Base-by-base conservation (phyloP, 1,284 basidiomycete genomes). In the Leccinum ponderosum region DNA sequence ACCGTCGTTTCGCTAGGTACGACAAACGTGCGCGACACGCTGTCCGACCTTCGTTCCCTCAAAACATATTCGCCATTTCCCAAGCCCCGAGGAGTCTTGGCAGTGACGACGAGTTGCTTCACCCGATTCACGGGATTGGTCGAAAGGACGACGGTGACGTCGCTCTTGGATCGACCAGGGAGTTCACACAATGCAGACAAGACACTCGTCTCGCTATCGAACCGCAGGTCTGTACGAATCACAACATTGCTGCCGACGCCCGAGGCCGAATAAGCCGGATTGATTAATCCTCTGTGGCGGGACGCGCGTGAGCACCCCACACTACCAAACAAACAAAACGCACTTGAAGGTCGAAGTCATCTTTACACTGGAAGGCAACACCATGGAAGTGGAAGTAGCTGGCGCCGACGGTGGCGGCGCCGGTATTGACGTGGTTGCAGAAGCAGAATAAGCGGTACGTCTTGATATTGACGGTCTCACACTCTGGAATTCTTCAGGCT, bases 1-100 rank as follows among this genome's bases (percentile, higher is more conserved):
- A 88, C 87, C 76, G 80, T 82, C 53, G 83, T 84, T 62, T 83
- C 80, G 14, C 75, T 69, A 12, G 87, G 84, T n/a, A 90, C 84
- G 50, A 81, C 76, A 60, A 89, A 76, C 20, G 80, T 78, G 68
- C 87, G 79, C 55, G 75, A 68, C 70, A 85, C 81, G 37, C 75
- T 69, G 20, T 86, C 86, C 63, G 78, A 83, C 66, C 77, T 80
- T 60, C 87, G 78, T 70, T 90, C 87, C 66, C 79, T 76, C 63
- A 76, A 63, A 53, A 69, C 67, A 58, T 73, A 74, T 15, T 69
- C 70, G 31, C 67, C 71, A 33, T 73, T 65, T 9, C 77, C 71
- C 53, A 83, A 73, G 15, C 69, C 64, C 44, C 11, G 81, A 69
- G 33, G 71, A 68, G 60, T 71, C 70, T 71, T 70, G 35, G 86